A percentile compares a stretch with the other conserved stretches of the same genome.
phyloP scores from a whole-genome alignment of 2,329 filamentous ascomycete species.

The Aspergillus sp. region DNA sequence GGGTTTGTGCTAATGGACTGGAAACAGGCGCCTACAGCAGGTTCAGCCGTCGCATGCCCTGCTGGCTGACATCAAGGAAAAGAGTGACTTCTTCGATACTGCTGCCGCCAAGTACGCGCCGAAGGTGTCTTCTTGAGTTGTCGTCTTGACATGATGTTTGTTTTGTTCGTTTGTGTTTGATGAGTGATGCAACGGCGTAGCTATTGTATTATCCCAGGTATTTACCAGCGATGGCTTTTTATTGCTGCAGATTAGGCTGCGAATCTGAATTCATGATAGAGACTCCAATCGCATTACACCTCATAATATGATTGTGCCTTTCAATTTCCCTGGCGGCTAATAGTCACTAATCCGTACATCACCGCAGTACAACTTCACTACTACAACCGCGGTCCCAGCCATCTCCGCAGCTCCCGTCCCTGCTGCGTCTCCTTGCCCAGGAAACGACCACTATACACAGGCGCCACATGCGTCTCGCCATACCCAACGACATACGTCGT shows the following conservation, averaged over 20 bases:
- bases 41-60: constrained; percentile 67
- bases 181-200: constrained; percentile 20
- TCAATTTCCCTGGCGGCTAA: too few relatives aligned
- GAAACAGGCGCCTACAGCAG: constrained; percentile 42
- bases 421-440: constrained; percentile 25
- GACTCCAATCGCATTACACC: too few relatives aligned
- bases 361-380: too few relatives aligned
- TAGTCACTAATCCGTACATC: too few relatives aligned
- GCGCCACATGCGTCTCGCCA: constrained; percentile 29
- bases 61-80: constrained; percentile 73
- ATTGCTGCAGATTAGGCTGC: background rate
- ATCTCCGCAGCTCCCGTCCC: constrained; percentile 24
- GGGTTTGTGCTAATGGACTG: background rate
- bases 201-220: constrained; percentile 9
- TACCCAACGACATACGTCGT: constrained; percentile 26
- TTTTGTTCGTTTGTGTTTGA: constrained; percentile 14
- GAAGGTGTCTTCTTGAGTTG: constrained; percentile 57
- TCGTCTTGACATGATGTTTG: background rate
- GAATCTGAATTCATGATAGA: too few relatives aligned
- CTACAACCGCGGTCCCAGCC: constrained; percentile 27
- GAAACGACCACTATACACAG: constrained; percentile 21
- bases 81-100: constrained; percentile 82
- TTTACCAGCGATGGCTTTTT: constrained; percentile 10
- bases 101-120: constrained; percentile 83
- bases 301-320: too few relatives aligned